These are phyloP conservation scores for Lodderomyces theae DNA, from an alignment of 1,139 yeast genomes.

Conservation along the genomic window DNA sequence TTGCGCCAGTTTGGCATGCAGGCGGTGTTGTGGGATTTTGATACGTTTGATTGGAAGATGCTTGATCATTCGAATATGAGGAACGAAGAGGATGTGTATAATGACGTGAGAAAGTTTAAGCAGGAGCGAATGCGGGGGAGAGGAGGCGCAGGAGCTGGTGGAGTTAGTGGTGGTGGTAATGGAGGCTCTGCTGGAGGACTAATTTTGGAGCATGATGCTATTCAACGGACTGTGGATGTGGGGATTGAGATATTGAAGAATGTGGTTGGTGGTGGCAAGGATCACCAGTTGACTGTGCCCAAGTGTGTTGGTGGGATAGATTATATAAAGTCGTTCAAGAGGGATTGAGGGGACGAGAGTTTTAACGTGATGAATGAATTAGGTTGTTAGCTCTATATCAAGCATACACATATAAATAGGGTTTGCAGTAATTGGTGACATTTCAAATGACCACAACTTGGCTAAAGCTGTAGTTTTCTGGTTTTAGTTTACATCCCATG, in stretches of 20 bases:
- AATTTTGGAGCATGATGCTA: slow-evolving; percentile 82
- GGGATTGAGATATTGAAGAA: slow-evolving; percentile 54
- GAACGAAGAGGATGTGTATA: slow-evolving; percentile 49
- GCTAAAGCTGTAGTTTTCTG: too few species aligned
- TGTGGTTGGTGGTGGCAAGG: slow-evolving; percentile 39
- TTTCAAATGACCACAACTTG: too few species aligned
- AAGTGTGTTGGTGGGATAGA: slow-evolving; percentile 72
- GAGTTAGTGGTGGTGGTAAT: not conserved
- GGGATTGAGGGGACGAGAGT: too few species aligned
- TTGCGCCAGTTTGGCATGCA: slow-evolving; percentile 84
- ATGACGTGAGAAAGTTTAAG: slow-evolving; percentile 57
- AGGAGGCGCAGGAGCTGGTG: slow-evolving; percentile 15
- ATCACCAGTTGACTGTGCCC: slow-evolving; percentile 72
- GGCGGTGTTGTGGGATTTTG: slow-evolving; percentile 88
- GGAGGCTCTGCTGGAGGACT: slow-evolving; percentile 43
- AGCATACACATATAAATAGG: too few species aligned
- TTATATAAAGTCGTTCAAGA: slow-evolving; percentile 34
- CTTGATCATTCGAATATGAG: slow-evolving; percentile 32
- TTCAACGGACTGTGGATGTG: slow-evolving; percentile 62
- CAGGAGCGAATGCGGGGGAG: slow-evolving; percentile 26
- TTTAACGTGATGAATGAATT: too few species aligned
- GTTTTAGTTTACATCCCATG: too few species aligned
- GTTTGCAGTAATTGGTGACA: too few species aligned
- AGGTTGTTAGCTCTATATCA: too few species aligned
- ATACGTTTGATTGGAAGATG: slow-evolving; percentile 88